A percentile compares a stretch with the other conserved stretches of the same genome.
Evolutionary conservation across 2,329 filamentous ascomycete species (phyloP).

Genomic region (Berkeleyomyces basicola): DNA sequence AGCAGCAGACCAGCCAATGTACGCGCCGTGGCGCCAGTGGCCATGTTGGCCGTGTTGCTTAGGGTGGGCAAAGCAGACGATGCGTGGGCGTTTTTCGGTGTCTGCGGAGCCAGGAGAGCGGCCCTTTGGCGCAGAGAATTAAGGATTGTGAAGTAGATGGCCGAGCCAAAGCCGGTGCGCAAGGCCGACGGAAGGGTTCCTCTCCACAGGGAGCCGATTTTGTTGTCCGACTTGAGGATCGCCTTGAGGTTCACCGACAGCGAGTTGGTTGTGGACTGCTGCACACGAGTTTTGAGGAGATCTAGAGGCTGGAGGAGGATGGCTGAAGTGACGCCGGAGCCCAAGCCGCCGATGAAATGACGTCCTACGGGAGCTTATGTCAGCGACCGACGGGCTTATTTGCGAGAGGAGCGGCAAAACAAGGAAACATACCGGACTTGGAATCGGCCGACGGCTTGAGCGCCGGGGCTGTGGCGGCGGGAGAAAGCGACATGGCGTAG

Average conservation of each 20-base stretch:
- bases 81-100: constrained; percentile 26
- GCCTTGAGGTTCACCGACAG: constrained; percentile 51
- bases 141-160: constrained; percentile 82
- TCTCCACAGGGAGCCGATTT: constrained; percentile 65
- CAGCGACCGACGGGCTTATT: background rate
- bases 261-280: constrained; percentile 62
- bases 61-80: constrained; percentile 69
- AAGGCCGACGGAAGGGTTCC: constrained; percentile 86
- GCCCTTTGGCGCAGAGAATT: constrained; percentile 50
- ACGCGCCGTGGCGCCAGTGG: constrained; percentile 68
- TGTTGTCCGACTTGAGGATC: constrained; percentile 35
- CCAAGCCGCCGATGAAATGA: constrained; percentile 78
- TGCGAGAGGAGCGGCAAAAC: background rate
- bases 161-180: constrained; percentile 80
- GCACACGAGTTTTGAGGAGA: constrained; percentile 87
- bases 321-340: constrained; percentile 74
- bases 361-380: constrained; percentile 35
- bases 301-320: constrained; percentile 88
- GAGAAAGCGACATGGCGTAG: background rate
- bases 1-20: constrained; percentile 77
- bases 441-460: constrained; percentile 7
- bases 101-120: background rate
- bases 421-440: constrained; percentile 9
- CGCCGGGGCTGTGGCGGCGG: background rate
- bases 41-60: constrained; percentile 67